Conservation (phyloP, 192 early-diverging fungal genomes). For the Chytriomyces confervae region DNA sequence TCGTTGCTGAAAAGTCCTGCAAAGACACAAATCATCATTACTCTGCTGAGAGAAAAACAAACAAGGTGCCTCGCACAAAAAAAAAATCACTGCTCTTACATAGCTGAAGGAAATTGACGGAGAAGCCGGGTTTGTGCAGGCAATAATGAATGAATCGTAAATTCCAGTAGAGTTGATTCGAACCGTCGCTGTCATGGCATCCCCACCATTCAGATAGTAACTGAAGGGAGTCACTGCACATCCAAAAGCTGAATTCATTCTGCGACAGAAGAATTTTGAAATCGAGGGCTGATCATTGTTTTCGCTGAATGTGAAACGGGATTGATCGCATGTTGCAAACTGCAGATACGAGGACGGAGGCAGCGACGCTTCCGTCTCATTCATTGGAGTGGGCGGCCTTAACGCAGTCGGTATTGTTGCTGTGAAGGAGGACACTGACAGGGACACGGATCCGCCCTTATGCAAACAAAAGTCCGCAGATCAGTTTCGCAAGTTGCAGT, state of each 20-base stretch:
- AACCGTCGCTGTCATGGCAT: neutral
- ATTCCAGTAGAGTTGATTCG: neutral
- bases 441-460: too few relatives aligned
- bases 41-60: neutral
- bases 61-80: neutral
- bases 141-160: constrained; percentile 12
- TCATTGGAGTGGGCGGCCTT: too few relatives aligned
- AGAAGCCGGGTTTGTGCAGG: neutral
- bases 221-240: neutral
- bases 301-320: constrained; percentile 3
- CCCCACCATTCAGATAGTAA: neutral
- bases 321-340: constrained; percentile 4
- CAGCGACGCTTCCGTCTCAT: too few relatives aligned
- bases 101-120: neutral
- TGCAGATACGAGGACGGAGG: too few relatives aligned
- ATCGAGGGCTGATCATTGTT: neutral
- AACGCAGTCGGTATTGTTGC: too few relatives aligned
- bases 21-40: neutral
- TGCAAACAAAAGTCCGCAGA: too few relatives aligned
- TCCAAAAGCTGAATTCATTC: neutral
- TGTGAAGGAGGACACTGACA: too few relatives aligned
- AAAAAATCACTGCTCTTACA: neutral
- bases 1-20: neutral
- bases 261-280: neutral
- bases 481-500: too few relatives aligned